A percentile compares a stretch with the other conserved stretches of the same genome.
Evolutionary conservation across 2,329 filamentous ascomycete species (phyloP).

Genomic region (Colletotrichum somersetense): DNA sequence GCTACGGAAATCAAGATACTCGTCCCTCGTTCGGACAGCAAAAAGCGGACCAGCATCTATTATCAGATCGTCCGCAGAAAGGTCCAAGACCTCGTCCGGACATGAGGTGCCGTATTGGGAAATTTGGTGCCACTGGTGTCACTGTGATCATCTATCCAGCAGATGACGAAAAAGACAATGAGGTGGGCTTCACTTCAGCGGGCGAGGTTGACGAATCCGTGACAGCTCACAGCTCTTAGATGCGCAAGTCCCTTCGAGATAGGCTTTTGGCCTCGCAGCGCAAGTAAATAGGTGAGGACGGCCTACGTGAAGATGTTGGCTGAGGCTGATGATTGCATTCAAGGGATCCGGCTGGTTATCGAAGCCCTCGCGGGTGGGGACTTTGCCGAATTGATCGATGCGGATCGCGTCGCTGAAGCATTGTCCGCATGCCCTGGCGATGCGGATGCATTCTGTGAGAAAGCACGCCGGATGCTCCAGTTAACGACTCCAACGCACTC

Average conservation of each 20-base stretch:
- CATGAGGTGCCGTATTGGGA: conserved; percentile 25
- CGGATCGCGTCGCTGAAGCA: conserved; percentile 4
- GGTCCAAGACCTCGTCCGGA: background rate
- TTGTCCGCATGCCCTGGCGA: conserved; percentile 3
- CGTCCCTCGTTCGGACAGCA: conserved; percentile 7
- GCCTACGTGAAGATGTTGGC: too few species aligned
- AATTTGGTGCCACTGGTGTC: background rate
- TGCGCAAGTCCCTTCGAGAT: background rate
- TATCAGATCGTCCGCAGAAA: conserved; percentile 15
- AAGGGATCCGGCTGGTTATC: conserved; percentile 47
- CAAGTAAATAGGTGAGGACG: conserved; percentile 11
- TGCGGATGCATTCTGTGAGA: background rate
- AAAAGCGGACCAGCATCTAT: conserved; percentile 20
- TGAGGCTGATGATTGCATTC: background rate
- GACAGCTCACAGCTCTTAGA: background rate
- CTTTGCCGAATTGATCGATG: conserved; percentile 24
- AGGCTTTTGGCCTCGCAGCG: background rate
- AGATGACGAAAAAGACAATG: background rate
- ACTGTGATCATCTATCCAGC: background rate
- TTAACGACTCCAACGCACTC: background rate
- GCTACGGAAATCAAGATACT: conserved; percentile 11
- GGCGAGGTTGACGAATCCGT: too few species aligned
- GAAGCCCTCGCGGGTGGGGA: conserved; percentile 18
- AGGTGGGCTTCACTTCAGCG: background rate
- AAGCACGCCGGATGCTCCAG: background rate